A percentile compares a stretch with the other conserved stretches of the same genome.
Evolutionary conservation across 192 early-diverging fungal genomes (phyloP).

Genomic region (Coemansia sp.): DNA sequence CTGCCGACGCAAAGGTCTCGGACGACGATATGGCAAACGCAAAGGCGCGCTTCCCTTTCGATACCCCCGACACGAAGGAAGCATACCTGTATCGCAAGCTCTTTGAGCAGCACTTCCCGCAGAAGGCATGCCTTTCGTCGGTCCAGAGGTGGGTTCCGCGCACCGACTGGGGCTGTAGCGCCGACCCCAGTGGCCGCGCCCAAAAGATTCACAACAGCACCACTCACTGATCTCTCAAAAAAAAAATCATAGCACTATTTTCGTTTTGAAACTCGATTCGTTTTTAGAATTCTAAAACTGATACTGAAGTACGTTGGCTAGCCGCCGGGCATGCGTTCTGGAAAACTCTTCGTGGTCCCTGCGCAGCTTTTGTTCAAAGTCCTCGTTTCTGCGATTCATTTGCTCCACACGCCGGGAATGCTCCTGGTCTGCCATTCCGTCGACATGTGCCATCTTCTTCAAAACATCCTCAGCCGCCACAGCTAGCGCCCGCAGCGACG

Average conservation of each 20-base stretch:
- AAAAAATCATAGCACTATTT: background rate
- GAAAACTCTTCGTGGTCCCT: slow-evolving; percentile 28
- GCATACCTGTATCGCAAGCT: slow-evolving; percentile 91
- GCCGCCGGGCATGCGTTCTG: slow-evolving; percentile 27
- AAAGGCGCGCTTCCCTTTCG: slow-evolving; percentile 71
- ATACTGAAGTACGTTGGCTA: slow-evolving; percentile 15
- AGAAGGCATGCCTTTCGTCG: slow-evolving; percentile 81
- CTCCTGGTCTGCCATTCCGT: background rate
- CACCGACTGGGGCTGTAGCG: slow-evolving; percentile 96
- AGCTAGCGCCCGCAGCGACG: background rate
- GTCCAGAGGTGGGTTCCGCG: slow-evolving; percentile 97
- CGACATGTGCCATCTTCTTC: background rate
- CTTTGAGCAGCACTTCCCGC: slow-evolving; percentile 94
- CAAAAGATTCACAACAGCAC: slow-evolving; percentile 80
- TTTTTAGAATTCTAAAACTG: background rate
- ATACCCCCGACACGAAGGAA: slow-evolving; percentile 95
- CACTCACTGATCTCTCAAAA: slow-evolving; percentile 14
- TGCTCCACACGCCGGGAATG: slow-evolving; percentile 2
- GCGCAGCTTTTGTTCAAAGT: slow-evolving; percentile 21
- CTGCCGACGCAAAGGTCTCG: slow-evolving; percentile 65
- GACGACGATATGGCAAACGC: slow-evolving; percentile 75
- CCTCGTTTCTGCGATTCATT: slow-evolving; percentile 11
- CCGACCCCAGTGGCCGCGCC: slow-evolving; percentile 96
- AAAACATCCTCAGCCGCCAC: background rate
- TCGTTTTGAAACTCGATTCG: background rate